phyloP scores from a whole-genome alignment of 176 grass and related monocot genomes.

The Carex scoparia region DNA sequence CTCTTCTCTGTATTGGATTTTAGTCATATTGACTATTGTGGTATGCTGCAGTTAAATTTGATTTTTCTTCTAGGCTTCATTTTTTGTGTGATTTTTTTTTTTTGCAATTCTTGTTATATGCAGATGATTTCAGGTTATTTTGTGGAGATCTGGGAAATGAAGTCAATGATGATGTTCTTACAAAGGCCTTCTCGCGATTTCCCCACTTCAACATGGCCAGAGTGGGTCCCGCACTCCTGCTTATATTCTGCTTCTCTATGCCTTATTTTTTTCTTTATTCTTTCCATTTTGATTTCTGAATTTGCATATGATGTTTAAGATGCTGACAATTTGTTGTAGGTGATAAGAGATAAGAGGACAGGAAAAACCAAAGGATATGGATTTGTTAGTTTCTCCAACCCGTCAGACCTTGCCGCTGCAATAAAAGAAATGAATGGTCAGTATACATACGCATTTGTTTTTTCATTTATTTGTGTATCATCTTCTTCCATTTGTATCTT shows the following conservation, averaged over 20 bases:
- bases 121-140: constrained; percentile 85
- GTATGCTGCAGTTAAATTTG: background rate
- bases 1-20: background rate
- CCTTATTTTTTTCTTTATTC: background rate
- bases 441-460: background rate
- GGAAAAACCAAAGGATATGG: constrained; percentile 99
- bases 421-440: constrained; percentile 99
- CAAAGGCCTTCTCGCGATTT: constrained; percentile 82
- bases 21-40: background rate
- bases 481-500: background rate
- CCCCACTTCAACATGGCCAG: constrained; percentile 98
- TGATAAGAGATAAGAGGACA: constrained; percentile 91
- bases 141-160: constrained; percentile 97
- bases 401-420: constrained; percentile 85
- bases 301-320: background rate
- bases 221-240: constrained; percentile 28
- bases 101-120: constrained; percentile 9
- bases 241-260: constrained; percentile 9
- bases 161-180: constrained; percentile 97
- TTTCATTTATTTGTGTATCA: background rate
- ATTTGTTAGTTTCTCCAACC: constrained; percentile 95
- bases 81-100: background rate
- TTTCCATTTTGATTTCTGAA: background rate
- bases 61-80: background rate
- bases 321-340: constrained; percentile 42